Evolutionary conservation across 202 grass and related monocot genomes (phyloP).

Genomic region (Elaeis oleifera): DNA sequence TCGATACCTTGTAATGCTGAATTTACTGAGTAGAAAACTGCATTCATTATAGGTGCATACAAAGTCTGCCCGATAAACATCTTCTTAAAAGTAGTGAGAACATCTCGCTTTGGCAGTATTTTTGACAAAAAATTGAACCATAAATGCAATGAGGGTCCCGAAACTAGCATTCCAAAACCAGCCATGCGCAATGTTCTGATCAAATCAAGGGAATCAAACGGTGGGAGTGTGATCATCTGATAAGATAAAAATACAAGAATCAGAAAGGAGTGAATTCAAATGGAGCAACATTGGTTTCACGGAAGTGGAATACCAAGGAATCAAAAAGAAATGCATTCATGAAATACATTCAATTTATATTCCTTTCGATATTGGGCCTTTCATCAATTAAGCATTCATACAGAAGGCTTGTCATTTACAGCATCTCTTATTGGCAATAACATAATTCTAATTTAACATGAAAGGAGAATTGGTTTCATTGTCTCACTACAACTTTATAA

Average conservation of each 20-base stretch:
- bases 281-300: too few species aligned
- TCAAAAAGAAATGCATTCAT: too few species aligned
- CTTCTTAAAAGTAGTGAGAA: constrained; percentile 84
- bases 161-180: constrained; percentile 72
- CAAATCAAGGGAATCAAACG: constrained; percentile 47
- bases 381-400: too few species aligned
- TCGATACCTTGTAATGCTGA: constrained; percentile 85
- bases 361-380: too few species aligned
- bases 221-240: constrained; percentile 61
- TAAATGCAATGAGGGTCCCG: constrained; percentile 75
- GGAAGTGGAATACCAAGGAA: too few species aligned
- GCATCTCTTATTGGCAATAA: too few species aligned
- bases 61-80: constrained; percentile 50
- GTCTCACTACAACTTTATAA: too few species aligned
- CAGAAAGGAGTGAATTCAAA: constrained; percentile 7
- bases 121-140: constrained; percentile 99
- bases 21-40: constrained; percentile 93
- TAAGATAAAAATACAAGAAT: constrained; percentile 20
- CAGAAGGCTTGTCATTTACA: too few species aligned
- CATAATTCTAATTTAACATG: too few species aligned
- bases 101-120: constrained; percentile 68
- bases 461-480: too few species aligned
- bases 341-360: too few species aligned
- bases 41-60: constrained; percentile 88
- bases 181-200: constrained; percentile 83